Percentiles rank a stretch among this genome's conserved stretches.
Evolutionary conservation across 768 basidiomycete species (phyloP).

Genomic region (Lactarius akahatsu): DNA sequence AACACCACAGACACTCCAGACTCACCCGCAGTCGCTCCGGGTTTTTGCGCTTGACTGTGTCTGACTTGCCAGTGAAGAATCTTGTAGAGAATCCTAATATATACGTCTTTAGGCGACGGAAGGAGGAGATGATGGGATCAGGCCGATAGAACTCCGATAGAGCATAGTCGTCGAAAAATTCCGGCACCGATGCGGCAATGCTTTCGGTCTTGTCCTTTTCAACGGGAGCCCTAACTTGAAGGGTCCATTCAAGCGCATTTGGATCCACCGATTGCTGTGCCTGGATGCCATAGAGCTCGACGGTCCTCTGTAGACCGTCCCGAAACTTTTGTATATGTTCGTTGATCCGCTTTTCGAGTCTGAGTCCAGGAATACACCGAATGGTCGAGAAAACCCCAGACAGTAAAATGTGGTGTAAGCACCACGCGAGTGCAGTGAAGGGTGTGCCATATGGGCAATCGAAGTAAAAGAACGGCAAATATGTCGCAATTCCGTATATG

Average conservation of each 20-base stretch:
- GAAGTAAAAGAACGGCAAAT: too few species aligned
- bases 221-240: neutral
- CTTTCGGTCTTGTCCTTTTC: neutral
- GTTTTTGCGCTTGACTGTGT: neutral
- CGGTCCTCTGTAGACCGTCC: neutral
- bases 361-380: neutral
- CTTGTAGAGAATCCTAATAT: neutral
- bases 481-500: neutral
- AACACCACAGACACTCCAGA: neutral
- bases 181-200: neutral
- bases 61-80: too few species aligned
- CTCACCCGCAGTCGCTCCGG: neutral
- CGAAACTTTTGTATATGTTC: neutral
- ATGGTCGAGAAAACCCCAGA: neutral
- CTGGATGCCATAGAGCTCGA: neutral
- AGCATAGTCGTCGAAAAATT: neutral
- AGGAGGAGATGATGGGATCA: too few species aligned
- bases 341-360: neutral
- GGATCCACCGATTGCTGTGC: neutral
- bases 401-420: too few species aligned
- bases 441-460: too few species aligned
- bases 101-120: too few species aligned
- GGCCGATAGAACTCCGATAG: too few species aligned
- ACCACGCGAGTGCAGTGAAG: too few species aligned
- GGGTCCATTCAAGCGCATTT: neutral